Conservation (phyloP, 1,284 basidiomycete species). For the Fomitopsis palustris region DNA sequence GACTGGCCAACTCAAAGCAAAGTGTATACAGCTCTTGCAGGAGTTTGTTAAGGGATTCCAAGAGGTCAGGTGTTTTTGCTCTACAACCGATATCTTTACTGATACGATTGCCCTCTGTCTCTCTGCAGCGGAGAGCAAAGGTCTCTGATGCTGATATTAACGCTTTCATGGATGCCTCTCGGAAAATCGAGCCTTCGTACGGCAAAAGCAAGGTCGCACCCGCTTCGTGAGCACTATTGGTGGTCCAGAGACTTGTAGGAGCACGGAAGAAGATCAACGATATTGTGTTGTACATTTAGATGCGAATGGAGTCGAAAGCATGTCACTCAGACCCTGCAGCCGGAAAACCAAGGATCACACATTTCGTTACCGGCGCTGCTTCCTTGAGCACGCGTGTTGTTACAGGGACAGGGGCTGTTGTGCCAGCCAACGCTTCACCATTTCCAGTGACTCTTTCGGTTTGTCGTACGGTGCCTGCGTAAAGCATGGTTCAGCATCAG, state of each 20-base stretch:
- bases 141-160: conserved; percentile 80
- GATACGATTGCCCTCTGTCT: neutral
- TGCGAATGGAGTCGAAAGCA: neutral
- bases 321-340: neutral
- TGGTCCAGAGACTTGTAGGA: neutral
- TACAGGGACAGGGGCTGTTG: conserved; percentile 11
- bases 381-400: neutral
- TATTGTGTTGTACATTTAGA: neutral
- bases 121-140: conserved; percentile 66
- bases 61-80: conserved; percentile 52
- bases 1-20: conserved; percentile 91
- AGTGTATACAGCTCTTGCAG: conserved; percentile 85
- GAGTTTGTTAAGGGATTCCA: conserved; percentile 88
- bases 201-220: conserved; percentile 25
- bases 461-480: conserved; percentile 59
- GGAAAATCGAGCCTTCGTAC: conserved; percentile 69
- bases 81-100: neutral
- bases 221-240: neutral
- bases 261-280: neutral
- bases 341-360: no score
- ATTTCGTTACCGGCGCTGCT: no score
- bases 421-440: conserved; percentile 52
- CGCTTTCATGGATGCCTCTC: conserved; percentile 80
- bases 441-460: conserved; percentile 48
- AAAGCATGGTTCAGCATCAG: neutral